Evolutionary conservation across 2,329 filamentous ascomycete species (phyloP).

Genomic region (Cordyceps militaris): DNA sequence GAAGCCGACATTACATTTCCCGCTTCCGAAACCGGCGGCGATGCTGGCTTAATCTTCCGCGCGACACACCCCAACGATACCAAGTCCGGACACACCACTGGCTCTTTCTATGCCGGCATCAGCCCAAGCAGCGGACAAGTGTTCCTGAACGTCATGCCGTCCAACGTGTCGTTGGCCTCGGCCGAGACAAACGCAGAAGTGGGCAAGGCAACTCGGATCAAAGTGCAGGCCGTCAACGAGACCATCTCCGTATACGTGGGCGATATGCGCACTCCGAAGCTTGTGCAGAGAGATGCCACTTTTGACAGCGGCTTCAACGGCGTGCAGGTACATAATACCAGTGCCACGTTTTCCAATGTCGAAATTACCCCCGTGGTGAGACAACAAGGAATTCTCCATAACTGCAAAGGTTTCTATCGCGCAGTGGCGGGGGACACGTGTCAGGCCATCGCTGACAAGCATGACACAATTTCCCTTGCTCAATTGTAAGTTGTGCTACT

Average conservation of each 20-base stretch:
- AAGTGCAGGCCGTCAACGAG: not conserved
- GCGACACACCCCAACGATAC: not conserved
- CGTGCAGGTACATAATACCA: not conserved
- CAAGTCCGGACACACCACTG: not conserved
- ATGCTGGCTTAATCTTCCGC: not conserved
- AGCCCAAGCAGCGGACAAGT: not conserved
- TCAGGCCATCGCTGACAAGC: not conserved
- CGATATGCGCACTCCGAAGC: not conserved
- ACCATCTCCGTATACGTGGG: not conserved
- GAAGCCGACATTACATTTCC: not conserved
- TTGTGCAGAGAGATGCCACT: not conserved
- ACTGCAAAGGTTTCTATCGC: constrained; percentile 13
- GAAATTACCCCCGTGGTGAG: constrained; percentile 8
- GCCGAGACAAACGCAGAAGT: not conserved
- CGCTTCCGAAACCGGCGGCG: not conserved
- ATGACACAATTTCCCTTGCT: constrained; percentile 3
- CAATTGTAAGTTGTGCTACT: not conserved
- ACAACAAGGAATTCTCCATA: constrained; percentile 13
- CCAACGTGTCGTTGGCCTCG: not conserved
- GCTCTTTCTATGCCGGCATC: not conserved
- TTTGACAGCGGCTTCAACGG: not conserved
- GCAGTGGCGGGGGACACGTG: constrained; percentile 11
- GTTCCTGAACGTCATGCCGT: not conserved
- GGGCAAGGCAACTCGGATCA: not conserved
- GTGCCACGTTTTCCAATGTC: not conserved